Conservation (phyloP, 2,329 filamentous ascomycete species). For the Fusarium compactum region DNA sequence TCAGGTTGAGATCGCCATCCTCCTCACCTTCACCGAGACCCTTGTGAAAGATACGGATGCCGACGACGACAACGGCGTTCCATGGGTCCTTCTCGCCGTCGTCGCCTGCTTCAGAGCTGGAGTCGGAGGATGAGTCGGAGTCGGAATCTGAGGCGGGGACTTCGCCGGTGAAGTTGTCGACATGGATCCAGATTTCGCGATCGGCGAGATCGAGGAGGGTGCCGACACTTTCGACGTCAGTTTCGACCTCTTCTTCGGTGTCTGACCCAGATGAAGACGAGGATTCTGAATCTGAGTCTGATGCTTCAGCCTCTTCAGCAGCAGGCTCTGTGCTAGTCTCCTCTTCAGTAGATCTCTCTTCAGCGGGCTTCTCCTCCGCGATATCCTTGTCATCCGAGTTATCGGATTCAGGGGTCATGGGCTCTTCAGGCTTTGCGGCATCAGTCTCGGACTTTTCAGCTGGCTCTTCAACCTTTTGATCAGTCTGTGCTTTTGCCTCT, state of each 20-base stretch:
- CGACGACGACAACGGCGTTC: slow-evolving; percentile 73
- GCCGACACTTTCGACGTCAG: slow-evolving; percentile 49
- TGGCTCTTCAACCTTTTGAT: slow-evolving; percentile 33
- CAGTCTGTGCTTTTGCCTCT: slow-evolving; percentile 29
- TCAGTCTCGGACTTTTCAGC: slow-evolving; percentile 12
- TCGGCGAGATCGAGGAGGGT: slow-evolving; percentile 57
- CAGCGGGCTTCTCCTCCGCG: slow-evolving; percentile 3
- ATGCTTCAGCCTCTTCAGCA: background rate
- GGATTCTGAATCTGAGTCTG: background rate
- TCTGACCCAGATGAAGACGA: background rate
- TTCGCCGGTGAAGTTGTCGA: slow-evolving; percentile 37
- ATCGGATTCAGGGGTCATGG: slow-evolving; percentile 38
- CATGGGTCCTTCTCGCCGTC: slow-evolving; percentile 69
- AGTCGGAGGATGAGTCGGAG: slow-evolving; percentile 6
- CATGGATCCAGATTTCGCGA: slow-evolving; percentile 53
- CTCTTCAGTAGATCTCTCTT: background rate
- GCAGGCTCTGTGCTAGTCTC: background rate
- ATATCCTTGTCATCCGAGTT: slow-evolving; percentile 10
- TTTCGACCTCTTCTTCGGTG: slow-evolving; percentile 20
- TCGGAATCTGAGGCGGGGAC: slow-evolving; percentile 15
- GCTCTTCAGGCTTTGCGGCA: slow-evolving; percentile 23
- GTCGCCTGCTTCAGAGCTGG: slow-evolving; percentile 57
- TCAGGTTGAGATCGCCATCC: slow-evolving; percentile 54
- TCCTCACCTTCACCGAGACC: slow-evolving; percentile 49
- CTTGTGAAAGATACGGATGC: slow-evolving; percentile 71